Conservation (phyloP, 345 rosid species). For the Corchorus olitorius region DNA sequence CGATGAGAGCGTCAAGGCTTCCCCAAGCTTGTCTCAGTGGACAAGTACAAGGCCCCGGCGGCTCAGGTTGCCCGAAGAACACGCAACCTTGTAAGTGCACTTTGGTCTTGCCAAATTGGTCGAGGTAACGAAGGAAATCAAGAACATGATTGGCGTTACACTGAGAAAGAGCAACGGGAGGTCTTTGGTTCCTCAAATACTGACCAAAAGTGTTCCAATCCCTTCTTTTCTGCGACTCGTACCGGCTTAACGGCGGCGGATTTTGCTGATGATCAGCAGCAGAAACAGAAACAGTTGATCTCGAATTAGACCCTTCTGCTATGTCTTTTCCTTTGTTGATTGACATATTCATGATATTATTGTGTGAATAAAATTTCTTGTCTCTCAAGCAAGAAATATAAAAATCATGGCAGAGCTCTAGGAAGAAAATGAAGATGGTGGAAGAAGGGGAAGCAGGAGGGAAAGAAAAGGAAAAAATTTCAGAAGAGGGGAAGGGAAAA, state of each 20-base stretch:
- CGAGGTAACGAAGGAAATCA: constrained; percentile 78
- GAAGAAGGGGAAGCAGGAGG: constrained; percentile 9
- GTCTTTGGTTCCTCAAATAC: constrained; percentile 80
- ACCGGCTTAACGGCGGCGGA: constrained; percentile 65
- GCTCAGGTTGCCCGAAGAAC: constrained; percentile 80
- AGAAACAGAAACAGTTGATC: constrained; percentile 19
- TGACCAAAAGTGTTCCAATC: constrained; percentile 97
- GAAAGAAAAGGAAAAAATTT: constrained; percentile 27
- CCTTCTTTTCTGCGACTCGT: constrained; percentile 80
- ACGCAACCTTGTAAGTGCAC: constrained; percentile 84
- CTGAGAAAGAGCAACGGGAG: constrained; percentile 70
- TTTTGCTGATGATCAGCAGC: constrained; percentile 34
- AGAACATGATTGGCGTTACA: constrained; percentile 71
- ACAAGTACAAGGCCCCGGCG: constrained; percentile 78
- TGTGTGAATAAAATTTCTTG: background rate
- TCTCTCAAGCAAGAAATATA: no score
- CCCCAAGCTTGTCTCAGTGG: constrained; percentile 94
- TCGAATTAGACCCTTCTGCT: constrained; percentile 56
- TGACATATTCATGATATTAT: constrained; percentile 36
- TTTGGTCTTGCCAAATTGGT: constrained; percentile 88
- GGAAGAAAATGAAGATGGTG: background rate
- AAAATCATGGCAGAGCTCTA: no score
- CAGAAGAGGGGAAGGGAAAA: constrained; percentile 29
- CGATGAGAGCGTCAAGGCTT: constrained; percentile 90
- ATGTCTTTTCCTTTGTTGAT: constrained; percentile 66